Base-by-base conservation (phyloP, 2,329 filamentous ascomycete genomes). In the Epichloe glyceriae region DNA sequence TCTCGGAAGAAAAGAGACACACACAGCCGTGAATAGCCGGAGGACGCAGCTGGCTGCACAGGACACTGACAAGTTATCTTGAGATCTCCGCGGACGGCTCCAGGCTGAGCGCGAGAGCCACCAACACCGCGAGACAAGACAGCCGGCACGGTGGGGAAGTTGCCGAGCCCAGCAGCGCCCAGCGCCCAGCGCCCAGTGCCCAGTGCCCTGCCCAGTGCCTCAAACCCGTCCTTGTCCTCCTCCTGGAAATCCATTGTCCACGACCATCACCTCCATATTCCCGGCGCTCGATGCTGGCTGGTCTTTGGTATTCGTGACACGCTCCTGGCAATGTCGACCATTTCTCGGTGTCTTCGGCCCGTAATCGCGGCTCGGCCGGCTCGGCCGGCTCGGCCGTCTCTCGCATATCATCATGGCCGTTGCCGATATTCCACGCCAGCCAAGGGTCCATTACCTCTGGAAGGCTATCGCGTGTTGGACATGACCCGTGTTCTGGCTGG, bases 401-500 rank as follows among this genome's bases (percentile, higher is more conserved):
- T 33, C 20, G 15, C 30, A 20, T 22, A 11, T 45, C 50, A 42
- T 46, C 48, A 35, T 48, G 55, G 52, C 40, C 51, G 60, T 19
- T 61, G 64, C 53, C 54, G 59, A 47, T 65, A 62, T 47, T 57
- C 59, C 11, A 54, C 57, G 42, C 54, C 59, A 7, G 54, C 56
- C 38, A 52, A 55, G 47, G 57, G 60, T 12, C 55, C 65, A 40
- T 67, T 81, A 34, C 91, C 93, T 20, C 75, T 98, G 59, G 80
- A 88, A 37, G 93, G 93, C 1, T 85, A 93, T 59, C 82, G 86
- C 50, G 90, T 97, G 14, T 75, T 98, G 55, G 93, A 98, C 66
- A 94, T 98, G 89, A 97, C 91, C 3, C 80, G 93, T 70, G 93
- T 98, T 2, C 71, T 98, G 56, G 93, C 93, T 55, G 93, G 93